These are phyloP conservation scores for Candida tetrigidarum DNA, from an alignment of 1,139 yeast species.

Conservation along the genomic window DNA sequence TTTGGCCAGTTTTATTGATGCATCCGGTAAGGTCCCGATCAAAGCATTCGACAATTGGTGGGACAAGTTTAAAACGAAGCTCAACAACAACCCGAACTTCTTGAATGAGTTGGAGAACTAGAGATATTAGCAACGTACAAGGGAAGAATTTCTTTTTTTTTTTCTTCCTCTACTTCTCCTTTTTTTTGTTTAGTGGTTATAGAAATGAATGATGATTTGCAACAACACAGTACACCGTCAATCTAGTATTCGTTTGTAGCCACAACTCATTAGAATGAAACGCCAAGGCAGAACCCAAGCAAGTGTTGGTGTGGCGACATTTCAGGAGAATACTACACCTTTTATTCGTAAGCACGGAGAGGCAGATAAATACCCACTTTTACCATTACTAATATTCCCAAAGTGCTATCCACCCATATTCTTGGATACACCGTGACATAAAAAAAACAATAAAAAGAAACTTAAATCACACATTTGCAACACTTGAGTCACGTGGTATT, in stretches of 20 bases:
- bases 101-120: conserved; percentile 50
- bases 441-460: neutral
- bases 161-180: neutral
- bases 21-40: conserved; percentile 80
- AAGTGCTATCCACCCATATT: no score
- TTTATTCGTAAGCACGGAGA: no score
- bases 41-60: conserved; percentile 95
- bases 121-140: no score
- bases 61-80: conserved; percentile 79
- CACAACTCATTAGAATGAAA: no score
- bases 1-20: conserved; percentile 81
- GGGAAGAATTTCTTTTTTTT: neutral
- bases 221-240: neutral
- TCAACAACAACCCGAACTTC: conserved; percentile 82
- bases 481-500: conserved; percentile 5
- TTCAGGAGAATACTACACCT: no score
- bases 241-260: neutral
- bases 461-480: neutral
- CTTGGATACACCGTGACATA: no score
- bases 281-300: no score
- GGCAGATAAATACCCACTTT: no score
- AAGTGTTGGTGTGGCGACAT: no score
- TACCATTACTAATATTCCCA: no score
- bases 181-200: neutral
- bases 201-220: neutral